Base-by-base conservation (phyloP, 2,329 filamentous ascomycete species). In the Parascedosporium putredinis region DNA sequence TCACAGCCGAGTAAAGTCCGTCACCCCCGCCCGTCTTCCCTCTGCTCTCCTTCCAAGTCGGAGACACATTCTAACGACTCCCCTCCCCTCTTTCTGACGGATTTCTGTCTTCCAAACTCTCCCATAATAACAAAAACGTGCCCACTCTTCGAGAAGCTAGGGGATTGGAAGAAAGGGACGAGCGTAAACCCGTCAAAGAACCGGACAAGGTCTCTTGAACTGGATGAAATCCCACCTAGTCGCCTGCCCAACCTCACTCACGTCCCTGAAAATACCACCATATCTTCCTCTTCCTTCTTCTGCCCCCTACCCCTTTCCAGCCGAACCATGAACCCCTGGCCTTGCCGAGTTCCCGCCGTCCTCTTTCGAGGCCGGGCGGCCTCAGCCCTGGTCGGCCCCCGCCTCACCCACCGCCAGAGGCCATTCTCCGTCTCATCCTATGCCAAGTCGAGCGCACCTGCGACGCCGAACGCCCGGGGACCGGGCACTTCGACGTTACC, bases 401-500 rank as follows among this genome's bases (percentile, higher is more conserved):
- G 33, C 31, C 31, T 18, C 10, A 9, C 25, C 8, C 16, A 20
- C 9, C 10, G 36, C 8, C 22, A 33, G 31, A 48, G 46, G 34
- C 22, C 25, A n/a, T 48, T 48, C 33, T 48, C 46, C 5, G 46
- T 48, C 7, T 48, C 46, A n/a, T 29, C 46, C 6, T 20, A 18
- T 14, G n/a, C 33, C 14, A 16, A 14, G 20, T 42, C 38, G 6
- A 18, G 33, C 22, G 33, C 22, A 9, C 12, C 27, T 31, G 27
- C 27, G 27, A 31, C 27, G 27, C 27, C 12, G 7, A 31, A 12
- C 27, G 7, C 27, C 12, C 27, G 7, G 24, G 9, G 2, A 18
- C 22, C 14, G 14, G 14, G 9, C 7, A 14, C 22, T 20, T 38
- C 22, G 6, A 45, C 14, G 9, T 66, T 81, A 27, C 91, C 93